Evolutionary conservation across 345 rosid species (phyloP), one percentile per base, ranked within the genome.

Genomic region (Salix caprea): DNA sequence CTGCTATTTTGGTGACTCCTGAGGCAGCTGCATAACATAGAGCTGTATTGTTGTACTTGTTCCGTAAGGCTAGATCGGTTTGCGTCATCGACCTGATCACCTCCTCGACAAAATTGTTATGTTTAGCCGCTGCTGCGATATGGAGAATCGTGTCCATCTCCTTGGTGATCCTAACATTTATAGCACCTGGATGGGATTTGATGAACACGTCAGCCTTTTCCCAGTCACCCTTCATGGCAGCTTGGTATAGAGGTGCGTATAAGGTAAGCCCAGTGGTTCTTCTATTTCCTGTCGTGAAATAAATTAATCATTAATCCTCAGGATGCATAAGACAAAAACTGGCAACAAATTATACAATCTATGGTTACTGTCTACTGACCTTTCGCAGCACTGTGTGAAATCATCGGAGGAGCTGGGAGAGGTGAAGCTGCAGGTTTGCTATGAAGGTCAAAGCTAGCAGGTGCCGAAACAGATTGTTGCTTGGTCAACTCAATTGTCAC

Each of bases 61-160:
- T 65, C 28, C 36, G 30, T 4, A 70, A 30, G 19, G 56, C 65
- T 37, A 70, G 0, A 13, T 74, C 81, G 3, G 34, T 58, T 6
- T 10, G 16, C 15, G 64, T 65, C 84, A 81, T 81, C 44, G 21
- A 39, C 36, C 24, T 24, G 32, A 81, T 68, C 64, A 81, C 52
- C 30, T 77, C 44, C 46, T 37, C 39, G 10, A 77, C 81, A 70
- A 81, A 81, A 2, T 23, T 16, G 16, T 78, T 58, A 24, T 81
- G 81, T 23, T 73, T 67, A 2, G 81, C 67, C 4, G 54, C 69
- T 6, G 78, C 84, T 7, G 84, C 84, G 65, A 81, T 60, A 75
- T 81, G 81, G 46, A 77, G 80, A 65, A 72, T 48, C 1, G 80
- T 77, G 24, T 77, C 60, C 6, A 8, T 54, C 9, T 60, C 42